These are phyloP conservation scores for Colletotrichum magnum DNA, from an alignment of 2,329 filamentous ascomycete genomes.

Conservation along the genomic window DNA sequence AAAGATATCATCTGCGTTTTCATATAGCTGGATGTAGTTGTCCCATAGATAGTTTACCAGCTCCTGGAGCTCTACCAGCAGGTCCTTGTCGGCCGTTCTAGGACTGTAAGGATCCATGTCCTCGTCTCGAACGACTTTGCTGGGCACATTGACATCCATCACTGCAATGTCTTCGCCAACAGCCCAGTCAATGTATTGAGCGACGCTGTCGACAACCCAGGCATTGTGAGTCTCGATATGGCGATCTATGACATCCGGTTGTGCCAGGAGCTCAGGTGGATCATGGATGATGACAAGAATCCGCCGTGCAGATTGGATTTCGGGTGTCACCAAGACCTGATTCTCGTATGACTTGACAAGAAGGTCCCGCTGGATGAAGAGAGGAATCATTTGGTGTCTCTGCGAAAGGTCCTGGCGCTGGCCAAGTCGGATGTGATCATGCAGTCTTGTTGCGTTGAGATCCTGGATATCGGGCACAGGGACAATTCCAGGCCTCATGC, in stretches of 20 bases:
- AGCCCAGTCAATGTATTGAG: constrained; percentile 89
- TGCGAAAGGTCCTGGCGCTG: constrained; percentile 81
- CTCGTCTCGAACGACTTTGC: constrained; percentile 76
- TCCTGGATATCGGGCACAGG: constrained; percentile 66
- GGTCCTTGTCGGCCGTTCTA: constrained; percentile 58
- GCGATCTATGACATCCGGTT: constrained; percentile 78
- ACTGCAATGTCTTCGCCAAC: constrained; percentile 82
- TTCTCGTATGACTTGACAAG: constrained; percentile 86
- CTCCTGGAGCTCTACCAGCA: constrained; percentile 76
- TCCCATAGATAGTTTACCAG: constrained; percentile 94
- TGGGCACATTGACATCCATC: constrained; percentile 92
- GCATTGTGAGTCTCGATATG: constrained; percentile 86
- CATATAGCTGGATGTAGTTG: constrained; percentile 89
- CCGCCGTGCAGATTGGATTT: constrained; percentile 75
- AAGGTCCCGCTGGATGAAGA: constrained; percentile 82
- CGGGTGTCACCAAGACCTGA: constrained; percentile 85
- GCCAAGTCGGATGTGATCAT: constrained; percentile 84
- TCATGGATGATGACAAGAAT: constrained; percentile 93
- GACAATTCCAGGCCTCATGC: constrained; percentile 80
- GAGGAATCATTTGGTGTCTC: constrained; percentile 81
- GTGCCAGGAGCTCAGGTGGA: constrained; percentile 80
- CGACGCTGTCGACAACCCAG: constrained; percentile 87
- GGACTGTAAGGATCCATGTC: constrained; percentile 65
- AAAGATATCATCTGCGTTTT: constrained; percentile 81
- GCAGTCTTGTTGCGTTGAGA: constrained; percentile 74